Evolutionary conservation across 164 flowering plant species (phyloP).

Genomic region (Umbellularia californica): DNA sequence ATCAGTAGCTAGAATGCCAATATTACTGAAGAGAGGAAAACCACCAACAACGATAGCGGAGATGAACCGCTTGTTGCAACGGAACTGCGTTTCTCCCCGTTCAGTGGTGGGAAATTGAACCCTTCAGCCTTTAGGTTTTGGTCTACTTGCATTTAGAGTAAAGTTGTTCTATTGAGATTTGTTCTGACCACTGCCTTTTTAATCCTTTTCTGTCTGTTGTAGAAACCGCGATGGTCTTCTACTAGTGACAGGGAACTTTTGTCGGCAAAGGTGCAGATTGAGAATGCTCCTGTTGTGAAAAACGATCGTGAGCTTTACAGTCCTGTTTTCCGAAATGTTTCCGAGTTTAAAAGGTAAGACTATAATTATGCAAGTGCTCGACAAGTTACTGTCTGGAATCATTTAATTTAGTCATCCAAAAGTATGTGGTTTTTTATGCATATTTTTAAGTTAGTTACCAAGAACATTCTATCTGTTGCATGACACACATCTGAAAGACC

Average conservation of each 20-base stretch:
- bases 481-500: not conserved
- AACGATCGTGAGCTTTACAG: constrained; percentile 5
- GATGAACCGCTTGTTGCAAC: constrained; percentile 4
- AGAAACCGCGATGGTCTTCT: constrained; percentile 16
- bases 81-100: not conserved
- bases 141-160: not conserved
- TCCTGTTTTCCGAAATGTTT: constrained; percentile 12
- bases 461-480: not conserved
- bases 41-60: constrained; percentile 1
- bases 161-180: not conserved
- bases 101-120: constrained; percentile 6
- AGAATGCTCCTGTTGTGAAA: constrained; percentile 14
- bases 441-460: not conserved
- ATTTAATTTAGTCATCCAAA: not conserved
- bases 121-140: not conserved
- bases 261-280: constrained; percentile 6
- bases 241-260: constrained; percentile 8
- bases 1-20: not conserved
- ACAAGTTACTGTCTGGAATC: not conserved
- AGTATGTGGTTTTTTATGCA: not conserved
- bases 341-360: constrained; percentile 7
- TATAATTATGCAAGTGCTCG: not conserved
- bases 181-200: not conserved
- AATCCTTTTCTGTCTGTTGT: not conserved
- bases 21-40: constrained; percentile 6